Conservation (phyloP, 2,329 filamentous ascomycete genomes). For the Alternaria solani region DNA sequence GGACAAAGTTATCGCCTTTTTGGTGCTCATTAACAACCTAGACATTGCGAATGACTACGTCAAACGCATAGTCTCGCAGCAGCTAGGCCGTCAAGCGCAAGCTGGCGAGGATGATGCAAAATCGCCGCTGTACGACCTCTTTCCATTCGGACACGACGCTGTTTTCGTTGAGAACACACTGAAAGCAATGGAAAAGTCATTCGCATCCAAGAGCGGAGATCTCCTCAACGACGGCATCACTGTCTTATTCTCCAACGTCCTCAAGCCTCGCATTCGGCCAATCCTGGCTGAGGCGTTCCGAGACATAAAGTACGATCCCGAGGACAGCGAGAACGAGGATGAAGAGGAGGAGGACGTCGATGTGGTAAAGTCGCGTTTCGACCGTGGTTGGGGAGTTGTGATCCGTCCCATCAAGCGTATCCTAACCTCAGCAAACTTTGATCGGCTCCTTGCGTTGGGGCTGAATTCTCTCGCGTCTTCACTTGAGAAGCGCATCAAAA, state of each 20-base stretch:
- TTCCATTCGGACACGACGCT: conserved; percentile 82
- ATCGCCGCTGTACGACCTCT: conserved; percentile 65
- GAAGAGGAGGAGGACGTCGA: conserved; percentile 63
- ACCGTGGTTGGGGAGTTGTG: conserved; percentile 83
- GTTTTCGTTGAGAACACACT: conserved; percentile 73
- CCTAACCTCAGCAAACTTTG: conserved; percentile 79
- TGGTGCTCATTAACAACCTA: conserved; percentile 94
- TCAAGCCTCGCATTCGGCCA: conserved; percentile 83
- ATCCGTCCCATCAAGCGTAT: conserved; percentile 85
- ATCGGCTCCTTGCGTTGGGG: conserved; percentile 76
- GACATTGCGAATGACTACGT: conserved; percentile 93
- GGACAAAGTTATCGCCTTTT: conserved; percentile 85
- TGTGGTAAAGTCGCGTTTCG: conserved; percentile 79
- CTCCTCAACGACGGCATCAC: conserved; percentile 83
- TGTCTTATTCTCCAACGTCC: conserved; percentile 85
- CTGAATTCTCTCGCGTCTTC: conserved; percentile 77
- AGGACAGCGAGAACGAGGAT: conserved; percentile 53
- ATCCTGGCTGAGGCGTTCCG: conserved; percentile 89
- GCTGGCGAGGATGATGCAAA: conserved; percentile 52
- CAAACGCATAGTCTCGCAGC: conserved; percentile 78
- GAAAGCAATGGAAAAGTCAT: conserved; percentile 72
- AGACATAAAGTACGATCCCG: conserved; percentile 81
- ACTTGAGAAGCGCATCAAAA: conserved; percentile 87
- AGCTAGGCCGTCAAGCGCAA: conserved; percentile 56
- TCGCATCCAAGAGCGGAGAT: conserved; percentile 80